phyloP scores from a whole-genome alignment of 495 filamentous ascomycete species.

The Annulohypoxylon maeteangense region DNA sequence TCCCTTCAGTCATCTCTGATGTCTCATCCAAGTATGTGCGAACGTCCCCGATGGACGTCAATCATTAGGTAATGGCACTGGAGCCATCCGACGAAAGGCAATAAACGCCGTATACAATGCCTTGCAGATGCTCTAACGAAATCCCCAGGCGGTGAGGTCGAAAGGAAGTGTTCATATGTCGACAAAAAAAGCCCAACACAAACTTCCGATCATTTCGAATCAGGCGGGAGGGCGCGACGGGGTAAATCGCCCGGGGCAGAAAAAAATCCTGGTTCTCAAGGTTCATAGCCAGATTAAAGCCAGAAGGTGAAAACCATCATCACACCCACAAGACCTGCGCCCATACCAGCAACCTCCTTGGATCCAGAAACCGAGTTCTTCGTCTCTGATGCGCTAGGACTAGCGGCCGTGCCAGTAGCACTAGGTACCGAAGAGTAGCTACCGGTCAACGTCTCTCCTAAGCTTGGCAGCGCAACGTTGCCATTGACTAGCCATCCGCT shows the following conservation, averaged over 20 bases:
- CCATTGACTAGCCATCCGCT: conserved; percentile 79
- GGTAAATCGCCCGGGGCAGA: conserved; percentile 1
- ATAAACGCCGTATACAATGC: conserved; percentile 37
- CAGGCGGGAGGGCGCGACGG: not conserved
- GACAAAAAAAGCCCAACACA: conserved; percentile 5
- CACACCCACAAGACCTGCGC: conserved; percentile 60
- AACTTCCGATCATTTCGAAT: conserved; percentile 5
- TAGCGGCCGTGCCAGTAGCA: conserved; percentile 39
- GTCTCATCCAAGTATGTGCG: conserved; percentile 32
- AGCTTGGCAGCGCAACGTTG: conserved; percentile 71
- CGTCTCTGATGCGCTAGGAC: conserved; percentile 38
- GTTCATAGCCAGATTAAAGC: conserved; percentile 48
- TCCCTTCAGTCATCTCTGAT: conserved; percentile 15
- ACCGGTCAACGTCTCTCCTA: conserved; percentile 65
- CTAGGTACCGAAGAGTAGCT: conserved; percentile 44
- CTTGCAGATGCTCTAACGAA: conserved; percentile 22
- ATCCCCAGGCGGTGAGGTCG: not conserved
- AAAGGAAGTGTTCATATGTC: conserved; percentile 23
- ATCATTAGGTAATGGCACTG: conserved; percentile 18
- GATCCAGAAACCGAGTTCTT: conserved; percentile 55
- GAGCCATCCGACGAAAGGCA: conserved; percentile 33
- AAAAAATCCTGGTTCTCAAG: conserved; percentile 10
- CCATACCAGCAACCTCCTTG: conserved; percentile 65
- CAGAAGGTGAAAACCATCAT: conserved; percentile 66
- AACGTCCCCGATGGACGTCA: conserved; percentile 19